Conservation (phyloP, 2,329 filamentous ascomycete species). For the Ceratocystis variospora region DNA sequence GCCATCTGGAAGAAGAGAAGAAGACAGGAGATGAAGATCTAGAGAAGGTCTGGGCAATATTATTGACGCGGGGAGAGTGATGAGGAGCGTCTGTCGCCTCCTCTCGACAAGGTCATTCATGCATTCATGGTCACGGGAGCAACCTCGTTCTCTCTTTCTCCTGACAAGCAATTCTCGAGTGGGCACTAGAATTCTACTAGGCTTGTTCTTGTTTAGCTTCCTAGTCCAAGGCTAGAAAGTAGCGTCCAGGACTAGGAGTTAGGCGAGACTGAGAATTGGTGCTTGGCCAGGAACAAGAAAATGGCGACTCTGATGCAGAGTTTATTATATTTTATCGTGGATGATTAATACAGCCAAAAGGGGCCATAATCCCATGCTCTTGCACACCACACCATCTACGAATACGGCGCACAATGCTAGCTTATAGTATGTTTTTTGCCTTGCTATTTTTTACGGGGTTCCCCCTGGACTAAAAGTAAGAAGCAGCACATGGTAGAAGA, state of each 20-base stretch:
- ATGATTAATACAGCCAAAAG: background rate
- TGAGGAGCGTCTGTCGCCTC: too few species aligned
- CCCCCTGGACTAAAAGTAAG: background rate
- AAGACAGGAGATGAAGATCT: background rate
- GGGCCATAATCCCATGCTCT: background rate
- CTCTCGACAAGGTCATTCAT: too few species aligned
- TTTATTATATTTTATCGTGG: background rate
- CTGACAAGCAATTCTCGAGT: background rate
- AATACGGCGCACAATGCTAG: background rate
- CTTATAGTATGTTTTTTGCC: background rate
- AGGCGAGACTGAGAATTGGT: background rate
- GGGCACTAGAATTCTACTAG: background rate
- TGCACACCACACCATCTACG: background rate
- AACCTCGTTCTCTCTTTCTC: background rate
- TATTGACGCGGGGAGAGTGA: too few species aligned
- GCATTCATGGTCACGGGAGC: background rate
- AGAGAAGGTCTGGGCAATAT: too few species aligned
- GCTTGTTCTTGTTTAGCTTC: background rate
- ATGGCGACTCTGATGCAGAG: background rate
- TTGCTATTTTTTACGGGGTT: too few species aligned
- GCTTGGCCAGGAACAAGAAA: background rate
- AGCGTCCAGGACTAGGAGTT: too few species aligned
- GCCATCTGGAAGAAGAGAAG: background rate
- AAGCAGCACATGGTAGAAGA: background rate
- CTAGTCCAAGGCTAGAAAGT: background rate